phyloP scores from a whole-genome alignment of 306 rosid genomes.

The Morella rubra region DNA sequence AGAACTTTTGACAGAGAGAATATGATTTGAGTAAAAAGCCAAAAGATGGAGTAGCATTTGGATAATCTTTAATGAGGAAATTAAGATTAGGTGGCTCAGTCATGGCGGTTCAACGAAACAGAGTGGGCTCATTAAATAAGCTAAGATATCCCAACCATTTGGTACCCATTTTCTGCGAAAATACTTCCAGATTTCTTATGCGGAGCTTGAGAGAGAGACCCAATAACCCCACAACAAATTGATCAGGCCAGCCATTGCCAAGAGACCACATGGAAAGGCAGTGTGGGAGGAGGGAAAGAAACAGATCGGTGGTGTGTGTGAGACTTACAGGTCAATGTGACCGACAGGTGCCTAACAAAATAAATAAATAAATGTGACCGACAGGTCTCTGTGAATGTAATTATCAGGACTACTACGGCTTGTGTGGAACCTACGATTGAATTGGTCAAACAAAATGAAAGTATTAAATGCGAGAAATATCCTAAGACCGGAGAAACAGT shows the following conservation, averaged over 20 bases:
- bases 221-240: slow-evolving; percentile 3
- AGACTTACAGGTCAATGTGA: slow-evolving; percentile 56
- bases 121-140: slow-evolving; percentile 16
- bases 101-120: slow-evolving; percentile 19
- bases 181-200: slow-evolving; percentile 14
- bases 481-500: neutral
- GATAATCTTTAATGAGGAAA: slow-evolving; percentile 20
- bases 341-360: no score
- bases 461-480: slow-evolving; percentile 6
- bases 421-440: slow-evolving; percentile 41
- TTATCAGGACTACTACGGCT: slow-evolving; percentile 27
- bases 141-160: slow-evolving; percentile 13
- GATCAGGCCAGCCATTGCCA: slow-evolving; percentile 20
- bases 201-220: slow-evolving; percentile 21
- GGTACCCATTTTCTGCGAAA: neutral
- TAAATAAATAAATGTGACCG: no score
- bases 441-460: slow-evolving; percentile 30
- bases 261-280: slow-evolving; percentile 26
- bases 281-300: neutral
- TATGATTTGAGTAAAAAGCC: slow-evolving; percentile 11
- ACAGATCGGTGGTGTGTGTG: slow-evolving; percentile 4
- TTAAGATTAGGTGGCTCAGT: slow-evolving; percentile 26
- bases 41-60: slow-evolving; percentile 4
- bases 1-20: slow-evolving; percentile 20
- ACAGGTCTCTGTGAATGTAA: slow-evolving; percentile 17